Percentiles rank a stretch among this genome's conserved stretches.
phyloP scores from a whole-genome alignment of 352 stramenopile species.

The Pythium volutum region DNA sequence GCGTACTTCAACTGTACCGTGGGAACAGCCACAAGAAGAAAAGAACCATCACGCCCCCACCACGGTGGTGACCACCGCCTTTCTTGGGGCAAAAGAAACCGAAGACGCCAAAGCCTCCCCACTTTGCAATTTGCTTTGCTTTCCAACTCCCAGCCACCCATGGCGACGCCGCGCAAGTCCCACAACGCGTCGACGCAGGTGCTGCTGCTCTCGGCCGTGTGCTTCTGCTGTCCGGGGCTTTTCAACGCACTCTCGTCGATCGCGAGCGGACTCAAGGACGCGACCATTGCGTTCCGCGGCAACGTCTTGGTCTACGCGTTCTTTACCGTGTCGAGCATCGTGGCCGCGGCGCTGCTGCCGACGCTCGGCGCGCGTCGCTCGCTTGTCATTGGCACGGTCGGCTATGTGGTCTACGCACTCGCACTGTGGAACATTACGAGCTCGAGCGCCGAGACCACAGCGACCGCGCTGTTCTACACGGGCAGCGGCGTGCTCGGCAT shows the following conservation, averaged over 20 bases:
- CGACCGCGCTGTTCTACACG: constrained; percentile 11
- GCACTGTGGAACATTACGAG: no score
- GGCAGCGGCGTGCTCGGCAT: constrained; percentile 48
- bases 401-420: constrained; percentile 54
- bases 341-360: constrained; percentile 43
- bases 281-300: constrained; percentile 35
- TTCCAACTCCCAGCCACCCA: no score
- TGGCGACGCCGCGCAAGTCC: not conserved
- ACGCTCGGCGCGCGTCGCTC: constrained; percentile 37
- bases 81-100: no score
- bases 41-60: no score
- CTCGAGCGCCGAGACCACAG: no score
- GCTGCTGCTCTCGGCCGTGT: constrained; percentile 36
- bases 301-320: constrained; percentile 52
- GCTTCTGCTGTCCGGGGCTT: constrained; percentile 50
- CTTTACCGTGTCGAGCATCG: constrained; percentile 57
- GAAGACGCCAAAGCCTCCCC: no score
- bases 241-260: constrained; percentile 59
- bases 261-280: constrained; percentile 35
- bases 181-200: constrained; percentile 27
- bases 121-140: no score
- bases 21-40: no score
- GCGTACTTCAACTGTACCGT: no score
- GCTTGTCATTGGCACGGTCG: constrained; percentile 50
- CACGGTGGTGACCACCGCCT: no score